phyloP scores from a whole-genome alignment of 176 grass and related monocot genomes.

The Musa itinerans region DNA sequence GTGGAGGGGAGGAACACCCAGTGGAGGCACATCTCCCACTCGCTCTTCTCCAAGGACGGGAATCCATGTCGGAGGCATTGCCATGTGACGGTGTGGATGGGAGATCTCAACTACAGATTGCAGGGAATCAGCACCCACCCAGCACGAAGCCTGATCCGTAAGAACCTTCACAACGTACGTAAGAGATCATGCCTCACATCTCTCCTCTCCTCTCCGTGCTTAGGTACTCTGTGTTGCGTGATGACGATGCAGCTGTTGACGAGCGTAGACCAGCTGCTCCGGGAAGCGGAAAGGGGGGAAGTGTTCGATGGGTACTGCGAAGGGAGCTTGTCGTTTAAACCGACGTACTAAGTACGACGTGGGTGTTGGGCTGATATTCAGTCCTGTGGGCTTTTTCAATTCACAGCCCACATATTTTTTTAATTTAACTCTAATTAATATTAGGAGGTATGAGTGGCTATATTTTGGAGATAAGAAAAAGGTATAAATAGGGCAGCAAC shows the following conservation, averaged over 20 bases:
- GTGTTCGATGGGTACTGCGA: conserved; percentile 55
- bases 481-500: no score
- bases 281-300: conserved; percentile 48
- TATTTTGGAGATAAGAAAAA: no score
- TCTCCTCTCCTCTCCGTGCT: neutral
- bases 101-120: conserved; percentile 64
- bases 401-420: no score
- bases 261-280: conserved; percentile 50
- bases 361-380: no score
- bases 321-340: conserved; percentile 50
- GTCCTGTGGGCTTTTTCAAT: no score
- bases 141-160: conserved; percentile 43
- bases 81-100: conserved; percentile 51
- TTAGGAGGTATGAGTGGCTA: no score
- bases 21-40: conserved; percentile 40
- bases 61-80: conserved; percentile 21
- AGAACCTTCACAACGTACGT: conserved; percentile 53
- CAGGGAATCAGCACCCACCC: conserved; percentile 38
- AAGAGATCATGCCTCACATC: neutral
- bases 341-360: conserved; percentile 61
- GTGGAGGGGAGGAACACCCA: conserved; percentile 64
- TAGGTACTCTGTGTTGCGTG: neutral
- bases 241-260: conserved; percentile 31
- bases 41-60: conserved; percentile 35
- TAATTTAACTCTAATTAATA: no score